Conservation (phyloP, 1,284 basidiomycete genomes). For the Peniophora sp. region DNA sequence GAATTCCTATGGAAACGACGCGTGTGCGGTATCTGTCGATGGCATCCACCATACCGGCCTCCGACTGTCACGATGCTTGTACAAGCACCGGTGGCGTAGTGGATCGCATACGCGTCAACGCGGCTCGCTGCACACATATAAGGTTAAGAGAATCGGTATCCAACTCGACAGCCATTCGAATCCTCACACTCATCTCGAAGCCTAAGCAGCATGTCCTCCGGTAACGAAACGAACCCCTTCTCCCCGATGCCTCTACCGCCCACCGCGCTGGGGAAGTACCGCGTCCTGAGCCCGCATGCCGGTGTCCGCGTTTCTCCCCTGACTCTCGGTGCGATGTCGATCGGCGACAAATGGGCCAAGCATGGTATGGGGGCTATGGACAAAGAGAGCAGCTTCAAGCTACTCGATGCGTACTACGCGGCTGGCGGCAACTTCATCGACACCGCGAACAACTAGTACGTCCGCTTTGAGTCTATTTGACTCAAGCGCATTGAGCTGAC, state of each 20-base stretch:
- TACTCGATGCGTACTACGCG: conserved; percentile 21
- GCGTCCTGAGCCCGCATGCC: conserved; percentile 1
- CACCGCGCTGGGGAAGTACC: conserved; percentile 4
- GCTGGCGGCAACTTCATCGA: conserved; percentile 26
- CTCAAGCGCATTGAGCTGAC: background rate
- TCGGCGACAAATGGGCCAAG: conserved; percentile 30
- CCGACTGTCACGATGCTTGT: too few relatives aligned
- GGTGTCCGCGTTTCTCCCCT: conserved; percentile 33
- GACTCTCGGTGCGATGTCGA: conserved; percentile 34
- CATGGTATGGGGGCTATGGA: conserved; percentile 14
- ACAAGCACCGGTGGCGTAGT: too few relatives aligned
- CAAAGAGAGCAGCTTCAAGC: conserved; percentile 17
- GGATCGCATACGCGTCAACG: too few relatives aligned
- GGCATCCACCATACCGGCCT: too few relatives aligned
- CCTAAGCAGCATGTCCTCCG: too few relatives aligned
- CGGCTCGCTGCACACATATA: too few relatives aligned
- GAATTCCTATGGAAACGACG: too few relatives aligned
- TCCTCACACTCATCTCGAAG: too few relatives aligned
- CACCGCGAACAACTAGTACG: conserved; percentile 23
- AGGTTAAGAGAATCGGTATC: too few relatives aligned
- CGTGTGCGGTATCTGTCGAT: too few relatives aligned
- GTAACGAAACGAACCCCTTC: too few relatives aligned
- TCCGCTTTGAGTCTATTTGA: background rate
- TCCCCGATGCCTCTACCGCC: background rate
- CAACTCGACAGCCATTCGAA: too few relatives aligned